Evolutionary conservation across 139 green algal genomes (phyloP), one percentile per base, ranked within the genome.

Genomic region (Chlorella sp.): DNA sequence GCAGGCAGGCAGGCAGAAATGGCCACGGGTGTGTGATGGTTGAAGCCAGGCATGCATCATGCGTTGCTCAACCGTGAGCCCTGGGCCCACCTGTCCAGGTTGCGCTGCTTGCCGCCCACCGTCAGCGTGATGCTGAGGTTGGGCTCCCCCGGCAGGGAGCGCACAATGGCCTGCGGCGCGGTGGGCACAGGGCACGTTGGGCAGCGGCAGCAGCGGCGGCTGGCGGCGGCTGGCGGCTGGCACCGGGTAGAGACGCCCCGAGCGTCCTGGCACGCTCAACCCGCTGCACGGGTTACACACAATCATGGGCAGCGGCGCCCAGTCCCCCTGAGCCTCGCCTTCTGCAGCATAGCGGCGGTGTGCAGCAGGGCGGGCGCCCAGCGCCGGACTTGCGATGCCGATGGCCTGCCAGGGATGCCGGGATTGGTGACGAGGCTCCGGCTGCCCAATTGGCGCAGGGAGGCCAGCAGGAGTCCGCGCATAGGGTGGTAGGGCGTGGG

Each of bases 71-170:
- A 4, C 7, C 3, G 3, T 23, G 26, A 0, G 23, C 69, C 38
- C 34, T 6, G 28, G 41, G 4, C 72, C 21, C 69, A 91, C 92
- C 92, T 85, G 60, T 96, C 89, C 55, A 96, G 80, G 78, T 94
- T 93, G 25, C 91, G 83, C 44, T 89, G 74, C 69, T 90, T 88
- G 32, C 91, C 88, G 6, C 62, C 92, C 71, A 96, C 72, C 26
- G 41, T 87, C 6, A 94, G 34, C 0, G 69, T 87, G 36, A 94
- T 93, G 3, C 70, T 89, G 34, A 96, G 36, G 28, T 88, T 90
- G 65, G 87, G 78, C 18, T 86, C 86, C 0, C 67, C 81, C 1
- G 91, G 87, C 21, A 90, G 28, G 0, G 60, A 81, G 17, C 79
- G 86, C 5, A 95, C 92, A 4, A 90, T 76, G 16, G 89, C 92